Percentiles rank a stretch among this genome's conserved stretches.
Conservation (phyloP, 345 rosid genomes). For the Eucalyptus cladocalyx region DNA sequence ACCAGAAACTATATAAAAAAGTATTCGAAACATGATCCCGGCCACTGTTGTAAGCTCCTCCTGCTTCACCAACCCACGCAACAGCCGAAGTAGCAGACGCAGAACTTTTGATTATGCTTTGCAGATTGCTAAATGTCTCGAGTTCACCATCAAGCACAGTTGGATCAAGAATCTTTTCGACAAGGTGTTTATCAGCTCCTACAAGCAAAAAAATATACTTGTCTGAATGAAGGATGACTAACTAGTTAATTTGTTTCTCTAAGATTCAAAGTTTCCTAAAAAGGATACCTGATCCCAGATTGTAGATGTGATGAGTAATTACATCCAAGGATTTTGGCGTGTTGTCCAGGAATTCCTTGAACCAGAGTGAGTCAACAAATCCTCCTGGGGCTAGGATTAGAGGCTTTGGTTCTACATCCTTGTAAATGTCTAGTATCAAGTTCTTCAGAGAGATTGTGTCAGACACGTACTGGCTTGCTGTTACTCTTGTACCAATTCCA, state of each 20-base stretch:
- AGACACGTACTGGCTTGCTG: constrained; percentile 62
- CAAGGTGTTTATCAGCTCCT: constrained; percentile 59
- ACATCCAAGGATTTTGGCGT: constrained; percentile 39
- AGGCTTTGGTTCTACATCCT: constrained; percentile 35
- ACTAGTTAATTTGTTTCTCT: background rate
- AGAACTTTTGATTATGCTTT: constrained; percentile 35
- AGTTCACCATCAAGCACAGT: constrained; percentile 48
- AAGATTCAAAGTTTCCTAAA: background rate
- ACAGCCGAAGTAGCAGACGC: constrained; percentile 36
- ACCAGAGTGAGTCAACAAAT: constrained; percentile 70
- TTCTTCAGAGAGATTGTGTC: constrained; percentile 49
- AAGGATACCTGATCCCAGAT: constrained; percentile 81
- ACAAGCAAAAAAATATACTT: background rate
- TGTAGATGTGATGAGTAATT: constrained; percentile 79
- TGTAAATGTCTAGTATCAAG: constrained; percentile 36
- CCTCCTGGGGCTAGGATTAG: constrained; percentile 82
- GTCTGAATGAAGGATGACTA: background rate
- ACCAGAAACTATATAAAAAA: constrained; percentile 93
- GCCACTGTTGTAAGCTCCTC: constrained; percentile 98
- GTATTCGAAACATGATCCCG: constrained; percentile 67
- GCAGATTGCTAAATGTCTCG: constrained; percentile 35
- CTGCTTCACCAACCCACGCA: constrained; percentile 95
- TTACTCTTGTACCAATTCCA: constrained; percentile 68
- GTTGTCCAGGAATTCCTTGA: constrained; percentile 40
- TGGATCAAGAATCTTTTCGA: constrained; percentile 75